Base-by-base conservation (phyloP, 768 basidiomycete species). In the Rossbeevera mucosa region DNA sequence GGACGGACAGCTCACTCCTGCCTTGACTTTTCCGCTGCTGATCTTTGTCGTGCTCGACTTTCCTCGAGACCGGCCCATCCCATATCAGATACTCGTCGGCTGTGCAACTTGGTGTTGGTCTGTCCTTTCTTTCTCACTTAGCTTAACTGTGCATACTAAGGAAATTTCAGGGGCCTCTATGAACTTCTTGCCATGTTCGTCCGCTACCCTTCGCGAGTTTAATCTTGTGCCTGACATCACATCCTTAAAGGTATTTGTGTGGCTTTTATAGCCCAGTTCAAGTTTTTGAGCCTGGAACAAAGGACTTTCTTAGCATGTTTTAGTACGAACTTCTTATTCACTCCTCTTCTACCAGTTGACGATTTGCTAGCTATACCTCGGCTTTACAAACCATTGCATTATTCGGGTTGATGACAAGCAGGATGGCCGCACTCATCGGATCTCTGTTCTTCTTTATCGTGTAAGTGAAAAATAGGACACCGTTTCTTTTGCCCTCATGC, bases 1-100 rank as follows among this genome's bases (percentile, higher is more conserved):
- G 33, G 25, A 21, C 50, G 24, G 21, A 12, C 44, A 80, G 83
- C 55, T 86, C 57, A 77, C 81, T 3, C 82, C 88, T 2, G 65
- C 71, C 3, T 65, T 87, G 47, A 85, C 79, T 25, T 65, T 90
- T 20, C 86, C 85, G 1, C 70, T 90, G 30, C 64, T 82, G 72
- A 77, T 65, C 47, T 76, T 89, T 74, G 78, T 90, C 51, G 72
- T 85, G 50, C 85, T 79, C 61, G 84, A 92, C 72, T 83, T 81
- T 74, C 89, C 88, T 2, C 75, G 85, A 40, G 79, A 84, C 54
- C 75, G 79, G 18, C 72, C 73, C 13, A 66, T 71, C 25, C 65
- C 78, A 5, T 91, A 88, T 65, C 90, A 91, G 68, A 45, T 73
- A n/a, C 72, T 79, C 43, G 69, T 89, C 16, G 67, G 75, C 4